Base-by-base conservation (phyloP, 352 stramenopile species). In the Pythium insidiosum region DNA sequence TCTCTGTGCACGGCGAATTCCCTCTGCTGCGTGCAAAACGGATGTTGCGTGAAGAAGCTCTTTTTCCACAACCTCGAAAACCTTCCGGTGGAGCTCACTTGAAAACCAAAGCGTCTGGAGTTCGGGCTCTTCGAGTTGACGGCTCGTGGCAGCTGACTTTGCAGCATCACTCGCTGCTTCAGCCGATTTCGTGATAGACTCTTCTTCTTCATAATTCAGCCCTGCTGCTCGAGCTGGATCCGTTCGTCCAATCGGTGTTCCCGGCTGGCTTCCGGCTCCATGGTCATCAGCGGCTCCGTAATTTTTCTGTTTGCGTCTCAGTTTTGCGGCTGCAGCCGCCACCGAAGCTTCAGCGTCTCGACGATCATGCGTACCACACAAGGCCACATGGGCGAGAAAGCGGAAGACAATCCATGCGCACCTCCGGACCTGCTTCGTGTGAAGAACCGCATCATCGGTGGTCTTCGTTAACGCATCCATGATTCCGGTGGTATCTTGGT, bases 91-190 rank as follows among this genome's bases (percentile, higher is more conserved):
- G 11, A 94, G 73, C 43, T 94, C 82, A 52, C 75, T 85, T 6
- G 79, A 88, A 29, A 94, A 94, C 82, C 82, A 94, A 18, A 94
- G 66, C 13, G 64, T 88, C 44, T 92, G 79, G 3, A 88, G 61
- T 24, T 74, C 68, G 4, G 79, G 77, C 20, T 90, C 71, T 50
- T 90, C 68, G 2, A 92, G 53, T 11, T 86, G 62, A 34, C 76
- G 52, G 43, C 82, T 85, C 15, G 70, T 82, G 23, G 78, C 82
- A 10, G 82, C 82, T 30, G 49, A 74, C 28, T 92, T 92, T 5
- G 82, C 82, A 5, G 66, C 82, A 41, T 92, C 79, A 43, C 79
- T 91, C 1, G 77, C 77, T 43, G 74, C 71, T 62, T 94, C 78
- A 23, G 73, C 75, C 26, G 60, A 73, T n/a, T 73, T 68, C 10